phyloP scores from a whole-genome alignment of 2,329 filamentous ascomycete species.

The Botrytis hyacinthi region DNA sequence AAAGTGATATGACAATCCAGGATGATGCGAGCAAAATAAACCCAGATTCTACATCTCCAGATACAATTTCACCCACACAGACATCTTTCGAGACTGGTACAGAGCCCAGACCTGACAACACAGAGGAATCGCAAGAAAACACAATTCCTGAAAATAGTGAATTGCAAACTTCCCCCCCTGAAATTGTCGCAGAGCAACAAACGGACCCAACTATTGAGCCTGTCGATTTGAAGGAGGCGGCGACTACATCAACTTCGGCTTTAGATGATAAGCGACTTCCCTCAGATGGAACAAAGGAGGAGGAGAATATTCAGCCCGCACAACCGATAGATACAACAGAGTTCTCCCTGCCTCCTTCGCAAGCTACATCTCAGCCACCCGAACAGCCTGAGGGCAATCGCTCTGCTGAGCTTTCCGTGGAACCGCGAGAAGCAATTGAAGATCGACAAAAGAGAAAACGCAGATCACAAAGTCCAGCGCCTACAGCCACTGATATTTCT shows the following conservation, averaged over 20 bases:
- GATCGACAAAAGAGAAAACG: slow-evolving; percentile 66
- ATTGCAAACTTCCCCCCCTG: slow-evolving; percentile 7
- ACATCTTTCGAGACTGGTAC: slow-evolving; percentile 9
- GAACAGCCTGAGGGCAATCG: slow-evolving; percentile 25
- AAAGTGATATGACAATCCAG: slow-evolving; percentile 37
- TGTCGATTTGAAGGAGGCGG: background rate
- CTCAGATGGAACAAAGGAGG: background rate
- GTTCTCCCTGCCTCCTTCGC: slow-evolving; percentile 22
- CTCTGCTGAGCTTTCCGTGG: slow-evolving; percentile 31
- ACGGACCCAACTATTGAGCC: slow-evolving; percentile 22
- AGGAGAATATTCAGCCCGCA: background rate
- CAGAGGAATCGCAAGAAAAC: background rate
- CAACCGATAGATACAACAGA: slow-evolving; percentile 28
- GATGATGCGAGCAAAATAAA: slow-evolving; percentile 30
- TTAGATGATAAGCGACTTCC: background rate
- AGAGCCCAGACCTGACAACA: background rate
- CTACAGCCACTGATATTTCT: slow-evolving; percentile 51
- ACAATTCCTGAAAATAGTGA: background rate
- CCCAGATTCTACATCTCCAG: slow-evolving; percentile 30
- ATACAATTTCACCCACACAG: slow-evolving; percentile 28
- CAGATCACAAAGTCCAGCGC: slow-evolving; percentile 60
- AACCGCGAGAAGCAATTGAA: slow-evolving; percentile 42
- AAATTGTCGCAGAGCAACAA: background rate
- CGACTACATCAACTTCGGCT: background rate
- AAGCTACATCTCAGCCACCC: slow-evolving; percentile 22